Conservation (phyloP, 495 filamentous ascomycete genomes). For the Penicillium daleae region DNA sequence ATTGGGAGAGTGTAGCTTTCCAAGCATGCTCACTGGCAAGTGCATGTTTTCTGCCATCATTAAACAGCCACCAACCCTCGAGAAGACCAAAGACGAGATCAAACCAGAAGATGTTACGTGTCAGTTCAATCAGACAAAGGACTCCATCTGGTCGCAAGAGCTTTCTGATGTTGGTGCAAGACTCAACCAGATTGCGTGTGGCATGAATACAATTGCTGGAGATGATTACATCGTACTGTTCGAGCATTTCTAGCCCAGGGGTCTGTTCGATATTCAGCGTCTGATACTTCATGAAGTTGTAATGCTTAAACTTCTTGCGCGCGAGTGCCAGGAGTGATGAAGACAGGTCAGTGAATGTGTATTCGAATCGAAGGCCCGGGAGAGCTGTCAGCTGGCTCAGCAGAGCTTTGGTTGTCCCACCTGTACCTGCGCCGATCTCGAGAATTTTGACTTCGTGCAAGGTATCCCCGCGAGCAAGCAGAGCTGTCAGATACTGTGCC, state of each 20-base stretch:
- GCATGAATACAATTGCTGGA: conserved; percentile 51
- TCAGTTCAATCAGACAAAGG: conserved; percentile 45
- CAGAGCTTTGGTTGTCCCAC: conserved; percentile 43
- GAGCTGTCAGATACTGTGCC: neutral
- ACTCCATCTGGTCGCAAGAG: conserved; percentile 43
- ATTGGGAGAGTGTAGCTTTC: conserved; percentile 26
- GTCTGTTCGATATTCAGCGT: conserved; percentile 39
- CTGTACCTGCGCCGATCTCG: conserved; percentile 45
- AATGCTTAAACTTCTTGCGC: conserved; percentile 11
- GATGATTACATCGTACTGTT: conserved; percentile 39
- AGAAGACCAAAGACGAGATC: conserved; percentile 53
- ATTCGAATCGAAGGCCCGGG: conserved; percentile 29
- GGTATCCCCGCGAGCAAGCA: neutral
- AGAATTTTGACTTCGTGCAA: conserved; percentile 28
- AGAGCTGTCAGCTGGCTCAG: conserved; percentile 23
- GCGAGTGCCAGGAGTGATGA: conserved; percentile 38
- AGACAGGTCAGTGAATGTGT: conserved; percentile 50
- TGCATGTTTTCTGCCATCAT: conserved; percentile 49
- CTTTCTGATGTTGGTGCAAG: conserved; percentile 30
- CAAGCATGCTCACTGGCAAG: conserved; percentile 33
- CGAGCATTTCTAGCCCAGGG: conserved; percentile 18
- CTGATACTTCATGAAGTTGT: conserved; percentile 33
- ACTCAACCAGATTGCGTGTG: conserved; percentile 34
- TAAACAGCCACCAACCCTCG: conserved; percentile 56
- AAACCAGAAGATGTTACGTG: conserved; percentile 40